Conservation (phyloP, 257 asterid species). For the Solanum chilense region DNA sequence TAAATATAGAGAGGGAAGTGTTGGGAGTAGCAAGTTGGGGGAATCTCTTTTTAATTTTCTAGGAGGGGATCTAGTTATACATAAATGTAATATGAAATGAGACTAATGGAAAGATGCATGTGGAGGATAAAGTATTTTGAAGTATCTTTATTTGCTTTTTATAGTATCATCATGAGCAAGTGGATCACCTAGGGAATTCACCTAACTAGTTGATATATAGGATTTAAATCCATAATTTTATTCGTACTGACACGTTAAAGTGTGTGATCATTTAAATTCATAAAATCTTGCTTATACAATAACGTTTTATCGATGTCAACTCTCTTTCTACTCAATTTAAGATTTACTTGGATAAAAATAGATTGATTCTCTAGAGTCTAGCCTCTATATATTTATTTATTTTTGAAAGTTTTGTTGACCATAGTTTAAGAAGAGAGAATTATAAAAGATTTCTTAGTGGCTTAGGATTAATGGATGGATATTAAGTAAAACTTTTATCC, state of each 20-base stretch:
- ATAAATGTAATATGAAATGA: conserved; percentile 8
- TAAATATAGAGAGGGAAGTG: not conserved
- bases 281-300: too few species aligned
- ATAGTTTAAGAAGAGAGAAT: not conserved
- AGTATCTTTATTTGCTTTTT: conserved; percentile 37
- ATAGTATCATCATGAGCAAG: conserved; percentile 24
- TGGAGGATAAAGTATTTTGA: conserved; percentile 11
- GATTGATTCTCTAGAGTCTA: not conserved
- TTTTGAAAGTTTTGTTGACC: not conserved
- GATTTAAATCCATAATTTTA: conserved; percentile 53
- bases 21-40: conserved; percentile 27
- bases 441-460: not conserved
- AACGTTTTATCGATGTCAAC: not conserved
- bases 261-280: not conserved
- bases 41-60: conserved; percentile 8
- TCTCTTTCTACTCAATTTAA: not conserved
- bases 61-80: not conserved
- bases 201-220: not conserved
- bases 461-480: not conserved
- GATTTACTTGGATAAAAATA: not conserved
- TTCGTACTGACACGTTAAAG: not conserved
- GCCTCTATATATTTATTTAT: not conserved
- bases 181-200: conserved; percentile 16
- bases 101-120: not conserved
- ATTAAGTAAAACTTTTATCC: not conserved